Percentiles rank a stretch among this genome's conserved stretches.
These are phyloP conservation scores for Tricholoma terreum DNA, from an alignment of 768 basidiomycete genomes.

Conservation along the genomic window DNA sequence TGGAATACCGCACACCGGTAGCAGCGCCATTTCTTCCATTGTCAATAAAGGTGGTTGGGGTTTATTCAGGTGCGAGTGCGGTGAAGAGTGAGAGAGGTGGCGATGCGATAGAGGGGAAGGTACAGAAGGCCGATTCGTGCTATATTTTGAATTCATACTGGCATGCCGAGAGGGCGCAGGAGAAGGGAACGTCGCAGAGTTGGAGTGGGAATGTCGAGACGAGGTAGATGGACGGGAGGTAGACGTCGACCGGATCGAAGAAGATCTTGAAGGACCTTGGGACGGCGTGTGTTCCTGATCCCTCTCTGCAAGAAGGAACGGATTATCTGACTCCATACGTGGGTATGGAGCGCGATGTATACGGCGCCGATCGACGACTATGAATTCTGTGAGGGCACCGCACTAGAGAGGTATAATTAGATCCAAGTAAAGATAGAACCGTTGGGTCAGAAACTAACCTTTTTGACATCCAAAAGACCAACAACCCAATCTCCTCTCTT, in stretches of 20 bases:
- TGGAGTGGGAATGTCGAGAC: not conserved
- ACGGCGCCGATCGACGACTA: slow-evolving; percentile 76
- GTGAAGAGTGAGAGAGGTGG: not conserved
- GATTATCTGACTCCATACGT: slow-evolving; percentile 29
- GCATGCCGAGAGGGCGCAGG: not conserved
- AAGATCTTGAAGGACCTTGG: slow-evolving; percentile 8
- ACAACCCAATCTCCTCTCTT: slow-evolving; percentile 85
- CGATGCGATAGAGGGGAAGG: not conserved
- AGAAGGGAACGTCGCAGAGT: not conserved
- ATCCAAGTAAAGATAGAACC: slow-evolving; percentile 3
- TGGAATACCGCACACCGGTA: slow-evolving; percentile 77
- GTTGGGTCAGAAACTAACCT: slow-evolving; percentile 47
- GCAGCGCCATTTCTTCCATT: slow-evolving; percentile 73
- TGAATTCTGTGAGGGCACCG: slow-evolving; percentile 87
- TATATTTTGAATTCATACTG: not conserved
- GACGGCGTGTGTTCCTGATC: slow-evolving; percentile 4
- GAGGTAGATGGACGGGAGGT: not conserved
- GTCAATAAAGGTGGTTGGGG: slow-evolving; percentile 26
- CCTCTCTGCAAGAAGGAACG: not conserved
- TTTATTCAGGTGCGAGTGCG: slow-evolving; percentile 7
- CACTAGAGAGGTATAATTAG: slow-evolving; percentile 43
- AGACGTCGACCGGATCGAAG: slow-evolving; percentile 1
- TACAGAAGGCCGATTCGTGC: not conserved
- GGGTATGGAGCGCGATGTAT: slow-evolving; percentile 72
- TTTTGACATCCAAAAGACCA: slow-evolving; percentile 73